Evolutionary conservation across 345 rosid genomes (phyloP), one percentile per base, ranked within the genome.

Genomic region (Citrus australasica): DNA sequence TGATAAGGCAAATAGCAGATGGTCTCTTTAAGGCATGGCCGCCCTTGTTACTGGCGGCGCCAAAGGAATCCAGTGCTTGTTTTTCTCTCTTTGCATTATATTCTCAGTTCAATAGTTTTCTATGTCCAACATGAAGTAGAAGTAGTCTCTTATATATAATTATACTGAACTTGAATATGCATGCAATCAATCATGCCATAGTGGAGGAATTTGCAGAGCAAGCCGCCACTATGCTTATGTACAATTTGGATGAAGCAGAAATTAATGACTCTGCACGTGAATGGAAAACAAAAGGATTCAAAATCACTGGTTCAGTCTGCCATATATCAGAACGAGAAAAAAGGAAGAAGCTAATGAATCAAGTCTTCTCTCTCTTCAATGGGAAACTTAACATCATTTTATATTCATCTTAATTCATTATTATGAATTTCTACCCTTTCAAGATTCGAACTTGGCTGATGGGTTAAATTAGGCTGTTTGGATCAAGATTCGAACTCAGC

Each of bases 21-120:
- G 76, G 56, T 11, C 30, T 73, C 76, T 73, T 16, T 8, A 73
- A 2, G 92, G 81, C 73, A 81, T 69, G 87, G 89, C 86, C 0
- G 89, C 93, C 61, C 89, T 92, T 56, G 92, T 90, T 73, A 88
- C 91, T 16, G 92, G 93, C 24, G 93, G 90, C 77, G 83, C 95
- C 55, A 86, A 82, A 67, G 95, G 97, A 73, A 86, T 89, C 17
- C 90, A 92, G 93, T 87, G 25, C 27, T 22, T 16, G 32, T 73
- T 40, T n/a, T 51, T n/a, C 51, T 9, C 11, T 68, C 69, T 10
- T 42, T 21, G 22, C 56, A 4, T 13, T 16, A 16, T 51, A 51
- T 51, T 42, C 48, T 42, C 14, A 42, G 48, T 42, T 42, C 9
- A 37, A 37, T 7, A 37, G 40, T 37, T 37, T 37, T 37, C 40